phyloP scores from a whole-genome alignment of 1,284 basidiomycete species.

The Papiliotrema fonsecae region DNA sequence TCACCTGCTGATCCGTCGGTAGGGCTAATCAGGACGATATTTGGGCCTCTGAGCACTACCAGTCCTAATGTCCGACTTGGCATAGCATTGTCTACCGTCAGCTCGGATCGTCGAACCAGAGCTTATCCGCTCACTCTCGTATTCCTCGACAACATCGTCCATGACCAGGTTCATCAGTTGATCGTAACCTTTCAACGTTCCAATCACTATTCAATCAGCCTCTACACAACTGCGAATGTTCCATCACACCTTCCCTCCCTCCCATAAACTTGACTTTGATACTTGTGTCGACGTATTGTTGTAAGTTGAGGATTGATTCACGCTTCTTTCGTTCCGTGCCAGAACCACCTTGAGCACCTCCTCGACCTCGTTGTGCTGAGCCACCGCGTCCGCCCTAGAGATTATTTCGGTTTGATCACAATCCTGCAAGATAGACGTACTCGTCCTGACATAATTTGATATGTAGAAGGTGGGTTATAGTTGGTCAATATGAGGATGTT shows the following conservation, averaged over 20 bases:
- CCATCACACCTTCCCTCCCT: conserved; percentile 79
- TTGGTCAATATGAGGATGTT: too few species aligned
- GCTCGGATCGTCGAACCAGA: neutral
- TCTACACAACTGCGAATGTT: neutral
- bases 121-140: conserved; percentile 38
- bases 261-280: conserved; percentile 96
- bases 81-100: conserved; percentile 57
- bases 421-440: conserved; percentile 12
- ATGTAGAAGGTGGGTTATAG: neutral
- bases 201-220: conserved; percentile 61
- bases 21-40: conserved; percentile 84
- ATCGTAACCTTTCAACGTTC: conserved; percentile 91
- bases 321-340: conserved; percentile 74
- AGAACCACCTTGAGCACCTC: conserved; percentile 27
- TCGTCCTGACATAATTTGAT: conserved; percentile 33
- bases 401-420: neutral
- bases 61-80: conserved; percentile 68
- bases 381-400: conserved; percentile 35
- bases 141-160: conserved; percentile 50
- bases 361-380: conserved; percentile 18
- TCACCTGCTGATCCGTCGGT: conserved; percentile 75
- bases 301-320: conserved; percentile 92
- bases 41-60: conserved; percentile 83
- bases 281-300: conserved; percentile 86
- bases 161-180: conserved; percentile 86